A percentile compares a stretch with the other conserved stretches of the same genome.
Evolutionary conservation across 1,139 yeast species (phyloP).

Genomic region (Entelexis paramagnoliae): DNA sequence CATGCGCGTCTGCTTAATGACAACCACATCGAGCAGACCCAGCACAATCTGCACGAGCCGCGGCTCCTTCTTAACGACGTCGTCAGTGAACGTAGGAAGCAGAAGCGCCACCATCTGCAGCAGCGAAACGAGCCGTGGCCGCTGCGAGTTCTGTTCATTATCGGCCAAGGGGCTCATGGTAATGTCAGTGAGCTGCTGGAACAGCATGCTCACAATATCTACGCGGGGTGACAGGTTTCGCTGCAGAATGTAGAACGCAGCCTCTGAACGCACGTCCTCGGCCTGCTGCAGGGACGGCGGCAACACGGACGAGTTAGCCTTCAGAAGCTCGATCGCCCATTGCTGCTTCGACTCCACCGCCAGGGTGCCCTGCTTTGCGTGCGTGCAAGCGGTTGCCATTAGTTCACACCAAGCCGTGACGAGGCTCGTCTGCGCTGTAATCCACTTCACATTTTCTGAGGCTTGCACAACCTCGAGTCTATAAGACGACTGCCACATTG

Average conservation of each 20-base stretch:
- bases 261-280: conserved; percentile 18
- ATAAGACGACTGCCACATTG: conserved; percentile 12
- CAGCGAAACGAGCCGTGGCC: conserved; percentile 6
- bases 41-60: conserved; percentile 8
- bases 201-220: conserved; percentile 11
- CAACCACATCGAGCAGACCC: conserved; percentile 17
- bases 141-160: not conserved
- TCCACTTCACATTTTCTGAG: conserved; percentile 1
- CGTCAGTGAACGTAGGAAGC: conserved; percentile 24
- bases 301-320: conserved; percentile 6
- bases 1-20: conserved; percentile 17
- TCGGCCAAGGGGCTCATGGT: conserved; percentile 9
- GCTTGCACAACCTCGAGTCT: conserved; percentile 14
- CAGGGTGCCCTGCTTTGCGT: not conserved
- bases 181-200: conserved; percentile 15
- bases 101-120: conserved; percentile 21
- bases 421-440: conserved; percentile 8
- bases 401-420: conserved; percentile 15
- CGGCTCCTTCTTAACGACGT: not conserved
- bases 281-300: conserved; percentile 9
- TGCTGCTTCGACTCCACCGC: not conserved
- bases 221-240: conserved; percentile 3
- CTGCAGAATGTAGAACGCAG: conserved; percentile 19
- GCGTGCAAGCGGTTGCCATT: not conserved
- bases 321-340: conserved; percentile 13